These are phyloP conservation scores for Metarhizium humberi DNA, from an alignment of 2,329 filamentous ascomycete species.

Conservation along the genomic window DNA sequence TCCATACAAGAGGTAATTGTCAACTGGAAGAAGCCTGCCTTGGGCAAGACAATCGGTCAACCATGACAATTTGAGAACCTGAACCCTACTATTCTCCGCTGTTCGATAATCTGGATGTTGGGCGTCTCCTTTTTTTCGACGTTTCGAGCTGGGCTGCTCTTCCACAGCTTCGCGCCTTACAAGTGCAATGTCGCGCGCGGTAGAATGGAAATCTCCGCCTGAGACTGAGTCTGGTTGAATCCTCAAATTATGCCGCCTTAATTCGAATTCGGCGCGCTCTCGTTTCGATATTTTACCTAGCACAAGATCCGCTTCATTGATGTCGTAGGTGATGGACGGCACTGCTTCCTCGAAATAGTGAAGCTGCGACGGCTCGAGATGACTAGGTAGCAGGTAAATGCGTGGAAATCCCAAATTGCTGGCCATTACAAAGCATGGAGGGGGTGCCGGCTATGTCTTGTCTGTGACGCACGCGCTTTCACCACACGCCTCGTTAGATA, in stretches of 20 bases:
- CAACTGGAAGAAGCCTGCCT: slow-evolving; percentile 34
- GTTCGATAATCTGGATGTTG: not conserved
- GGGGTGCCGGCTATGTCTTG: not conserved
- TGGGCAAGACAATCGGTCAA: slow-evolving; percentile 41
- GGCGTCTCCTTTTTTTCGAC: slow-evolving; percentile 8
- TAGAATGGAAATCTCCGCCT: not conserved
- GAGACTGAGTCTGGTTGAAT: slow-evolving; percentile 32
- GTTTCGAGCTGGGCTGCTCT: slow-evolving; percentile 9
- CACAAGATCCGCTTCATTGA: slow-evolving; percentile 62
- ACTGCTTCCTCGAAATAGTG: slow-evolving; percentile 57
- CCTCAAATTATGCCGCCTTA: slow-evolving; percentile 56
- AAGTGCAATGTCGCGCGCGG: not conserved
- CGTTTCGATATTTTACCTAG: slow-evolving; percentile 64
- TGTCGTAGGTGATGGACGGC: slow-evolving; percentile 58
- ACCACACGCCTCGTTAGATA: not conserved
- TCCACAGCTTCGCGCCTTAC: slow-evolving; percentile 3
- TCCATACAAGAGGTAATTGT: slow-evolving; percentile 45
- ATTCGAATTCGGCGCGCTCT: slow-evolving; percentile 66
- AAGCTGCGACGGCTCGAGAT: slow-evolving; percentile 54
- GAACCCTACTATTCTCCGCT: slow-evolving; percentile 22
- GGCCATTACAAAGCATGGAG: not conserved
- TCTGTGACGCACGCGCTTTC: not conserved
- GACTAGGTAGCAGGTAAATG: slow-evolving; percentile 65
- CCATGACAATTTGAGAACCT: slow-evolving; percentile 52
- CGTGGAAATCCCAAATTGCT: slow-evolving; percentile 38